phyloP scores from a whole-genome alignment of 768 basidiomycete species.

The Lentinus brumalis region DNA sequence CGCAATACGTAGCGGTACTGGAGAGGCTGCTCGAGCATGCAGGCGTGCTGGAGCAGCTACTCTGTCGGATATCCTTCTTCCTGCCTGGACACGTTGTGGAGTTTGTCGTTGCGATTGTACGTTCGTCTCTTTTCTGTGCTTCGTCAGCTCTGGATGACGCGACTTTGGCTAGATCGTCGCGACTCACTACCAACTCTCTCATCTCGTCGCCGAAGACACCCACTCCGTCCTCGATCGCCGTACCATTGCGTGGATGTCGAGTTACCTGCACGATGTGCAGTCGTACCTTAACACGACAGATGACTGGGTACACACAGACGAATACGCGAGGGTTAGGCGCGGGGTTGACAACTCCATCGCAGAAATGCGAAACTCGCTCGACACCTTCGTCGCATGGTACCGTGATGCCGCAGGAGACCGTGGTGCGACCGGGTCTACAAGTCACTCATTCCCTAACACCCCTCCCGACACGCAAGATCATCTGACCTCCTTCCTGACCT shows the following conservation, averaged over 20 bases:
- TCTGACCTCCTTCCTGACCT: too few species aligned
- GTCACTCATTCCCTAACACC: background rate
- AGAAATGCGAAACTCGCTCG: background rate
- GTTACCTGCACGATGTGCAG: background rate
- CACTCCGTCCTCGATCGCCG: background rate
- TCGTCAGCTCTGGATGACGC: background rate
- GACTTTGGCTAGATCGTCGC: background rate
- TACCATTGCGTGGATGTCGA: background rate
- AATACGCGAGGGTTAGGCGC: background rate
- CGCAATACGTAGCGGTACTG: background rate
- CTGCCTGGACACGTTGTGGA: background rate
- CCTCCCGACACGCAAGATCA: background rate
- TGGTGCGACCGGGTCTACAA: background rate
- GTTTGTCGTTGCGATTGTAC: conserved; percentile 7
- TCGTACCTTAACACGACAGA: background rate
- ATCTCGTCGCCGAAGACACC: background rate
- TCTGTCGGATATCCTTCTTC: background rate
- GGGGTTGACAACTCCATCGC: background rate
- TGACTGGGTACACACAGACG: background rate
- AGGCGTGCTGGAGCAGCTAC: conserved; percentile 10
- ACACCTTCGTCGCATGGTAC: background rate
- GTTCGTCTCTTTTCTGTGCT: background rate
- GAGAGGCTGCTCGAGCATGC: background rate
- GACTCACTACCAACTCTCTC: background rate
- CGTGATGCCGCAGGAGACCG: background rate